A percentile compares a stretch with the other conserved stretches of the same genome.
These are phyloP conservation scores for Atkinsonella hypoxylon DNA, from an alignment of 2,329 filamentous ascomycete genomes.

Conservation along the genomic window DNA sequence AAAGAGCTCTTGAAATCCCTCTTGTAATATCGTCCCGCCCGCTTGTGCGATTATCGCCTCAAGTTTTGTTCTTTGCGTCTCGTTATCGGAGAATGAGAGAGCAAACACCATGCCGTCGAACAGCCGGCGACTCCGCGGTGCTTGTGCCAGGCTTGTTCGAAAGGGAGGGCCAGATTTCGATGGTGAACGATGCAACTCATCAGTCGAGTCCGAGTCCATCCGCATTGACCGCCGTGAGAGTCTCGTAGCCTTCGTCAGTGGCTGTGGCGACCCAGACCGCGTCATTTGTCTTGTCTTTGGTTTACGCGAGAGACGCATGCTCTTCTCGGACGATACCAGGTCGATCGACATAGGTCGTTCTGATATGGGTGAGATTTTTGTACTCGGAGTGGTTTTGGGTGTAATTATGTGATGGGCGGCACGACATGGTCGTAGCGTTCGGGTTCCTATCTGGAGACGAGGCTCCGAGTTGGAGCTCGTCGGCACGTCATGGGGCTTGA, in stretches of 20 bases:
- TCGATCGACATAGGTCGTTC: conserved; percentile 12
- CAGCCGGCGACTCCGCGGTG: conserved; percentile 24
- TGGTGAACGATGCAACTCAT: conserved; percentile 34
- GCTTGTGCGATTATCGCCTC: conserved; percentile 53
- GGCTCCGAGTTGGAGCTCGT: neutral
- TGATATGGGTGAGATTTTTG: conserved; percentile 19
- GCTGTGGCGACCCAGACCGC: conserved; percentile 18
- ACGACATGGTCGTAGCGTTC: conserved; percentile 12
- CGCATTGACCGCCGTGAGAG: conserved; percentile 15
- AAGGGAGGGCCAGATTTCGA: conserved; percentile 16
- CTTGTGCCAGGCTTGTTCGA: conserved; percentile 16
- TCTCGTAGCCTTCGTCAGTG: conserved; percentile 11
- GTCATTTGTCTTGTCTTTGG: conserved; percentile 7
- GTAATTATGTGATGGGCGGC: conserved; percentile 10
- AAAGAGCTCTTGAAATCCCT: conserved; percentile 77
- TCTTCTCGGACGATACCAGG: conserved; percentile 14
- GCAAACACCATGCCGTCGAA: conserved; percentile 83
- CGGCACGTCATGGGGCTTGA: neutral
- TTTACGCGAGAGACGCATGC: conserved; percentile 11
- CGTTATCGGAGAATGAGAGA: conserved; percentile 50
- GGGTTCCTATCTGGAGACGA: neutral
- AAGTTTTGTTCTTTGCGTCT: conserved; percentile 32
- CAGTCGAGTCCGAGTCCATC: conserved; percentile 32
- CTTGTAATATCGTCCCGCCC: conserved; percentile 59
- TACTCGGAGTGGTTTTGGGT: conserved; percentile 24